phyloP scores from a whole-genome alignment of 768 basidiomycete genomes.

The Pilatotrama ljubarskyi region DNA sequence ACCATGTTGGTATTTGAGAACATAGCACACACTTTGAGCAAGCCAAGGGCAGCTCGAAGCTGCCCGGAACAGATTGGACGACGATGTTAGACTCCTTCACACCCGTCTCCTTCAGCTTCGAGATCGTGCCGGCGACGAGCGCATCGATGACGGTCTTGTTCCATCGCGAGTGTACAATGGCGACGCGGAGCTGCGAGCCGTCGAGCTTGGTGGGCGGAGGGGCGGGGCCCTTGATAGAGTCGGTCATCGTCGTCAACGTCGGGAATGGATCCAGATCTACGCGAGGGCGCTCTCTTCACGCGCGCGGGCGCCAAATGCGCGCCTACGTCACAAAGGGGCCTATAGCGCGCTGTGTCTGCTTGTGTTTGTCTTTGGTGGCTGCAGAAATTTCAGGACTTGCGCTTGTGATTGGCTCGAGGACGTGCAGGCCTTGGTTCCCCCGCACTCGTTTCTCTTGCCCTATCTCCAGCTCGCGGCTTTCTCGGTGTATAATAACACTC shows the following conservation, averaged over 20 bases:
- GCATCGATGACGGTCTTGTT: conserved; percentile 86
- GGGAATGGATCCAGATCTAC: background rate
- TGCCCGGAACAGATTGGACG: conserved; percentile 89
- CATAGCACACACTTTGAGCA: conserved; percentile 67
- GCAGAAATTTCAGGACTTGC: conserved; percentile 19
- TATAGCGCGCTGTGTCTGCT: background rate
- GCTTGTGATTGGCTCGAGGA: conserved; percentile 10
- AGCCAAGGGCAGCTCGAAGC: conserved; percentile 88
- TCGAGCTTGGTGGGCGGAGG: conserved; percentile 65
- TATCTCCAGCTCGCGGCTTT: background rate
- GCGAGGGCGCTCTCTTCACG: background rate
- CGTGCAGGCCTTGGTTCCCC: background rate
- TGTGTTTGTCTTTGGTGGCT: conserved; percentile 14
- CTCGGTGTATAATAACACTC: background rate
- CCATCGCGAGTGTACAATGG: conserved; percentile 97
- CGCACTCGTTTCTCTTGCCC: background rate
- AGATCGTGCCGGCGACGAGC: conserved; percentile 75
- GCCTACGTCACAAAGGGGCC: background rate
- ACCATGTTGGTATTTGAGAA: background rate
- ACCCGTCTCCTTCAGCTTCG: conserved; percentile 79
- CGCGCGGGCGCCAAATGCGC: background rate
- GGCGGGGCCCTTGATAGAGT: conserved; percentile 75
- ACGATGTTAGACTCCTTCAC: conserved; percentile 91
- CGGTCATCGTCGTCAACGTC: conserved; percentile 24
- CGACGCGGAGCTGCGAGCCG: conserved; percentile 78